Evolutionary conservation across 371 early-diverging fungal genomes (phyloP), one percentile per base, ranked within the genome.

Genomic region (Gilbertella persicaria): DNA sequence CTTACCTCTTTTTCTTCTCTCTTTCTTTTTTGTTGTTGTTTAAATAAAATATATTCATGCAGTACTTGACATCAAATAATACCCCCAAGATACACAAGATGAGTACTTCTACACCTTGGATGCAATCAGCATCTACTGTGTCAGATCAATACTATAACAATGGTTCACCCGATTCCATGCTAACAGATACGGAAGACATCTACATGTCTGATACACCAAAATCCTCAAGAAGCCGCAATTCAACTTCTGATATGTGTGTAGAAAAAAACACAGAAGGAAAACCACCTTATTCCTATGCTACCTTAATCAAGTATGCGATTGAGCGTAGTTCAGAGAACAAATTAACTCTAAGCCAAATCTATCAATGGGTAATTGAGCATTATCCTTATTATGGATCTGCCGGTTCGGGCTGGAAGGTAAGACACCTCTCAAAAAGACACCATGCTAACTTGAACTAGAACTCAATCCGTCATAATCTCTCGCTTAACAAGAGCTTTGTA

Each of bases 381-480:
- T 92, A 86, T 60, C 85, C 91, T 3, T 89, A 89, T 71, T 92
- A 85, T 55, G 75, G 77, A 37, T 80, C 87, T n/a, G 89, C 88
- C 5, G 83, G 80, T 21, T 73, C 77, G 21, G 89, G 88, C 28
- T 94, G 92, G 92, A 87, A 89, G 86, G 88, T 87, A 56, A n/a
- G n/a, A n/a, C n/a, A n/a, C n/a, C n/a, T 5, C 6, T 12, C 12
- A 17, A 40, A 42, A 42, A 3, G 3, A 35, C 4, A 24, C 13
- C 8, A 44, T 14, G 1, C 25, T 16, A 44, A 25, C 16, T 28
- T 24, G 23, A 4, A 2, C 40, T 75, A 95, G 86, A 99, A 99
- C 71, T 97, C 97, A 4, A 94, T 99, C 43, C 88, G 99, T 36
- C 99, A 99, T 79, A 99, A 99, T 68, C 82, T 99, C 28, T 94